These are phyloP conservation scores for Cryptococcus sp. DNA, from an alignment of 1,284 basidiomycete species.

Conservation along the genomic window DNA sequence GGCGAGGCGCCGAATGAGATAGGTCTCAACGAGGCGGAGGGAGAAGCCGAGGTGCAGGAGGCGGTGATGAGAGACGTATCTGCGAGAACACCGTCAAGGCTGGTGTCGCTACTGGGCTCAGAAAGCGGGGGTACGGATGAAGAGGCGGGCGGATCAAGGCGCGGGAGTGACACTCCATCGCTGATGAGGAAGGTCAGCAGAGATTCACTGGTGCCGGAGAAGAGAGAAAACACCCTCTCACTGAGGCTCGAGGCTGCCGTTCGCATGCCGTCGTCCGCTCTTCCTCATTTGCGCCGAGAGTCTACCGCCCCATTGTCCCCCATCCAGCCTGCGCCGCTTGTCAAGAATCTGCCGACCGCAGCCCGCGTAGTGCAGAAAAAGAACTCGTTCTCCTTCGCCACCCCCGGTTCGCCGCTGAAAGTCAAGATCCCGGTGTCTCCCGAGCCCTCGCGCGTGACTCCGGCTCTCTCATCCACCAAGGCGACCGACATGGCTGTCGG, in stretches of 20 bases:
- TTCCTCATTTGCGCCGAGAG: background rate
- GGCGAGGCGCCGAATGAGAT: too few species aligned
- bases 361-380: slow-evolving; percentile 22
- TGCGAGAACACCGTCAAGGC: slow-evolving; percentile 22
- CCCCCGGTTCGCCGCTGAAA: slow-evolving; percentile 25
- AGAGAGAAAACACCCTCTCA: too few species aligned
- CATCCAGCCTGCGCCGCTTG: background rate
- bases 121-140: background rate
- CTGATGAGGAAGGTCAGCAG: too few species aligned
- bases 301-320: background rate
- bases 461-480: background rate
- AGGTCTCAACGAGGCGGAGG: background rate
- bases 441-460: background rate
- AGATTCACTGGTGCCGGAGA: too few species aligned
- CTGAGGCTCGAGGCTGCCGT: too few species aligned
- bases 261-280: background rate
- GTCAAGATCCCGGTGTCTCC: slow-evolving; percentile 13
- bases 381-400: slow-evolving; percentile 30
- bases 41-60: slow-evolving; percentile 21
- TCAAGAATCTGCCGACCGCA: background rate
- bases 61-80: slow-evolving; percentile 31
- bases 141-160: too few species aligned
- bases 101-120: slow-evolving; percentile 7
- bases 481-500: slow-evolving; percentile 6
- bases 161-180: too few species aligned